Conservation (phyloP, 2,329 filamentous ascomycete genomes). For the Cadophora sp. region DNA sequence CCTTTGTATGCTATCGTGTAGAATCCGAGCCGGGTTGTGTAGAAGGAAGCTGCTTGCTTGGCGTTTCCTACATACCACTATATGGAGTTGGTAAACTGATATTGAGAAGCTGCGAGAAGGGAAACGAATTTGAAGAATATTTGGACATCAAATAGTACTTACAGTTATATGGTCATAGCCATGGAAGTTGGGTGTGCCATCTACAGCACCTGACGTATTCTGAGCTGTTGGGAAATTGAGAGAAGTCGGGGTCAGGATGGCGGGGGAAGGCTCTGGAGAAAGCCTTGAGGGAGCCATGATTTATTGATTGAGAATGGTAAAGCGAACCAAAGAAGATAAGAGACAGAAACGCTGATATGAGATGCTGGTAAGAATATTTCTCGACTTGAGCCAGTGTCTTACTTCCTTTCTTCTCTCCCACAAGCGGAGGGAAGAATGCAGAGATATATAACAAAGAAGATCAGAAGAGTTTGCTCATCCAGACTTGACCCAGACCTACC, state of each 20-base stretch:
- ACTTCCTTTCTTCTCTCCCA: not conserved
- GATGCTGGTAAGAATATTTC: not conserved
- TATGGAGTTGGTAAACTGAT: slow-evolving; percentile 10
- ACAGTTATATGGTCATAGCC: slow-evolving; percentile 87
- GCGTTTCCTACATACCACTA: slow-evolving; percentile 94
- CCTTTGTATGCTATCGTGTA: slow-evolving; percentile 81
- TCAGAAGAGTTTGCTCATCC: not conserved
- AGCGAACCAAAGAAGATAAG: slow-evolving; percentile 11
- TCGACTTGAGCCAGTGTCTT: slow-evolving; percentile 13
- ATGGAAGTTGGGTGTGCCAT: slow-evolving; percentile 65
- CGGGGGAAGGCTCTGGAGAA: slow-evolving; percentile 18
- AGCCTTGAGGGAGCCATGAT: slow-evolving; percentile 41
- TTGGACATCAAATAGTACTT: not conserved
- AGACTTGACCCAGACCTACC: not conserved
- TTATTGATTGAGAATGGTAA: slow-evolving; percentile 8
- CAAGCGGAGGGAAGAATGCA: not conserved
- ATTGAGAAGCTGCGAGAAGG: not conserved
- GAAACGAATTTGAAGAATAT: not conserved
- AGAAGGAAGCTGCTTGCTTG: slow-evolving; percentile 92
- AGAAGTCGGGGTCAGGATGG: slow-evolving; percentile 37
- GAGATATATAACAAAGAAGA: slow-evolving; percentile 12
- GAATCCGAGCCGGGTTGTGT: slow-evolving; percentile 88
- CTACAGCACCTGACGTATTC: slow-evolving; percentile 62
- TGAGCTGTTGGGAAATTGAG: slow-evolving; percentile 48
- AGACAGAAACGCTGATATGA: not conserved